Evolutionary conservation across 495 filamentous ascomycete species (phyloP).

Genomic region (Penicillium lividum): DNA sequence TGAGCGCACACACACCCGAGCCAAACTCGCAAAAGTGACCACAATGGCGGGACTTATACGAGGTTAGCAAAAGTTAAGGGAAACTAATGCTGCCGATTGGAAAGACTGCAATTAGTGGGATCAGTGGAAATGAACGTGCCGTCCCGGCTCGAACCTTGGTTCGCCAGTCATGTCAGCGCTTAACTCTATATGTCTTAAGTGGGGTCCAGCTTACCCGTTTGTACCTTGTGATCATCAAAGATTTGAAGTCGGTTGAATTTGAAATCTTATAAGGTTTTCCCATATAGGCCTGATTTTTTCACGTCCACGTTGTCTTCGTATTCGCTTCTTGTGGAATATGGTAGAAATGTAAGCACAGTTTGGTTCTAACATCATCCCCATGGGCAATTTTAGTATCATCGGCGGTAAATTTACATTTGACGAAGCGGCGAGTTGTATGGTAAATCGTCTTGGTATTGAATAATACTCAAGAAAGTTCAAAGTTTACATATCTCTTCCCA

Average conservation of each 20-base stretch:
- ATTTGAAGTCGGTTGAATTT: too few relatives aligned
- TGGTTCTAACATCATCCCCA: too few relatives aligned
- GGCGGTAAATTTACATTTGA: too few relatives aligned
- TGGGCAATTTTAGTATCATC: too few relatives aligned
- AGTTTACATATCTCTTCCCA: not conserved
- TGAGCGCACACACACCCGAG: not conserved
- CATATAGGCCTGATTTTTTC: too few relatives aligned
- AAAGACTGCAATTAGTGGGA: not conserved
- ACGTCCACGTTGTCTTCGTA: too few relatives aligned
- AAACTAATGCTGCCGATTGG: not conserved
- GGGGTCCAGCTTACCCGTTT: not conserved
- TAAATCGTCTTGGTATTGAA: too few relatives aligned
- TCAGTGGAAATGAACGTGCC: not conserved
- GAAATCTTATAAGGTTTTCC: too few relatives aligned
- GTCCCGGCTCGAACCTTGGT: not conserved
- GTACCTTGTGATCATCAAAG: not conserved
- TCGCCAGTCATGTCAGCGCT: not conserved
- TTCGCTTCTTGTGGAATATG: too few relatives aligned
- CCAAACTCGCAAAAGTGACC: not conserved
- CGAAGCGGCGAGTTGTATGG: too few relatives aligned
- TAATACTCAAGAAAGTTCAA: not conserved
- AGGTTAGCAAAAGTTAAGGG: not conserved
- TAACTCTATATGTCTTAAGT: not conserved
- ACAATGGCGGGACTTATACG: not conserved
- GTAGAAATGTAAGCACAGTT: too few relatives aligned